phyloP scores from a whole-genome alignment of 495 filamentous ascomycete genomes.

The Gamarada debralockiae region DNA sequence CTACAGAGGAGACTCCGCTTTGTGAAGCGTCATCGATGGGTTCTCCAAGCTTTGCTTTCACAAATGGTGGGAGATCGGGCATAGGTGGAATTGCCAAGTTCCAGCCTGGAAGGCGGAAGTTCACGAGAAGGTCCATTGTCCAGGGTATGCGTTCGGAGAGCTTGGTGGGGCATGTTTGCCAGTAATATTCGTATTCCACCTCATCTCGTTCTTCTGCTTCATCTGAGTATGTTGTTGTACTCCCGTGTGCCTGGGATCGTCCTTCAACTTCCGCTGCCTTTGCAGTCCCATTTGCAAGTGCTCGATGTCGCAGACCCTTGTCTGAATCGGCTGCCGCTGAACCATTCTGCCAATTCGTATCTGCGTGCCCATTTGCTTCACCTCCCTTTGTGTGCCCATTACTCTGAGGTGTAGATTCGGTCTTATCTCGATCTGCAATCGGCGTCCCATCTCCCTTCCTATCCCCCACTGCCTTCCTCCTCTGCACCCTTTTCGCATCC shows the following conservation, averaged over 20 bases:
- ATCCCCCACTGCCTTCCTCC: conserved; percentile 30
- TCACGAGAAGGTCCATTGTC: conserved; percentile 62
- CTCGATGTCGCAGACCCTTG: background rate
- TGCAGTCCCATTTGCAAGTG: too few relatives aligned
- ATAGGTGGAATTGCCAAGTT: conserved; percentile 62
- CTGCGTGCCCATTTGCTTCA: background rate
- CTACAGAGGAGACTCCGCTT: conserved; percentile 22
- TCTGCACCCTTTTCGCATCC: conserved; percentile 64
- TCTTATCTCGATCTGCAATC: conserved; percentile 1
- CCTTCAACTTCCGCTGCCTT: background rate
- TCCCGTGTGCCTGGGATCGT: background rate
- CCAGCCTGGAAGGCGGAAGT: conserved; percentile 76
- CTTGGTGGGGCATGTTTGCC: conserved; percentile 67
- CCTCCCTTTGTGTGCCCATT: background rate
- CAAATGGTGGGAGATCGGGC: conserved; percentile 50
- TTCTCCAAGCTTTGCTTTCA: conserved; percentile 39
- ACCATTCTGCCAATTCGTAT: background rate
- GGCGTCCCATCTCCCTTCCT: conserved; percentile 15
- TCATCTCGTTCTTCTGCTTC: background rate
- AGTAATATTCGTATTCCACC: conserved; percentile 53
- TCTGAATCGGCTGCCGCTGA: background rate
- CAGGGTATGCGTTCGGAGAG: conserved; percentile 65
- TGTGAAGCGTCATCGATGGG: conserved; percentile 11
- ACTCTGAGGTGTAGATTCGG: background rate
- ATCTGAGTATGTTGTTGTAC: background rate